These are phyloP conservation scores for Diaporthe caulivora DNA, from an alignment of 2,329 filamentous ascomycete genomes.

Conservation along the genomic window DNA sequence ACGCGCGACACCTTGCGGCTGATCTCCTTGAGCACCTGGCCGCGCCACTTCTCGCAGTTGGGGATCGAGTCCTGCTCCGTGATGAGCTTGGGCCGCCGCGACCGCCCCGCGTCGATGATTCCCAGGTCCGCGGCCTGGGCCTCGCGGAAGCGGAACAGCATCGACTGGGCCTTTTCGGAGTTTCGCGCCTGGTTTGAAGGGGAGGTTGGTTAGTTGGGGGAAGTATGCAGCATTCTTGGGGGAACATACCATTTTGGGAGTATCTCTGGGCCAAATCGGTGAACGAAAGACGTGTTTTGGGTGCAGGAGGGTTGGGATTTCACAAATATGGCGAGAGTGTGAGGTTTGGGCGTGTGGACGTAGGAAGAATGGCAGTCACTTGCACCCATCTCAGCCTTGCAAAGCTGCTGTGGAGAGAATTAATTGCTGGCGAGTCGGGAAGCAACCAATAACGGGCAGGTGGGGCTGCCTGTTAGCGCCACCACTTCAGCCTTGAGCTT, in stretches of 20 bases:
- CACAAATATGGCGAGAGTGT: background rate
- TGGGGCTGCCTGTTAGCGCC: conserved; percentile 10
- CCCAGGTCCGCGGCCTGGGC: conserved; percentile 95
- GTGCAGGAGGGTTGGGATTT: background rate
- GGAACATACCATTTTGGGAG: conserved; percentile 39
- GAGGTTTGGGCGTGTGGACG: background rate
- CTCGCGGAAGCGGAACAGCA: conserved; percentile 99
- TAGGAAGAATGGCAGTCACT: conserved; percentile 3
- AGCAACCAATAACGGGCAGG: conserved; percentile 10
- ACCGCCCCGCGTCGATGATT: conserved; percentile 92
- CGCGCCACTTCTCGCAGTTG: conserved; percentile 96
- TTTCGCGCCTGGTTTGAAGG: conserved; percentile 80
- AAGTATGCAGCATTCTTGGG: too few species aligned
- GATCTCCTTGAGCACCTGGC: conserved; percentile 96
- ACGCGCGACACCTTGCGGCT: conserved; percentile 97
- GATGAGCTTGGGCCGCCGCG: conserved; percentile 91
- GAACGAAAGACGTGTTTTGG: background rate
- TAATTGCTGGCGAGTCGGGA: conserved; percentile 19
- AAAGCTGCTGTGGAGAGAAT: conserved; percentile 29
- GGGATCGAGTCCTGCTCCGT: conserved; percentile 88
- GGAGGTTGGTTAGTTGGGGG: conserved; percentile 26
- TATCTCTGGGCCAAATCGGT: background rate
- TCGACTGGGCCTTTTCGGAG: conserved; percentile 98
- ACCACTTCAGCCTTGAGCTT: conserved; percentile 14
- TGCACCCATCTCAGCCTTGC: conserved; percentile 25